phyloP scores from a whole-genome alignment of 352 stramenopile genomes.

The Globisporangium uncinulatum region DNA sequence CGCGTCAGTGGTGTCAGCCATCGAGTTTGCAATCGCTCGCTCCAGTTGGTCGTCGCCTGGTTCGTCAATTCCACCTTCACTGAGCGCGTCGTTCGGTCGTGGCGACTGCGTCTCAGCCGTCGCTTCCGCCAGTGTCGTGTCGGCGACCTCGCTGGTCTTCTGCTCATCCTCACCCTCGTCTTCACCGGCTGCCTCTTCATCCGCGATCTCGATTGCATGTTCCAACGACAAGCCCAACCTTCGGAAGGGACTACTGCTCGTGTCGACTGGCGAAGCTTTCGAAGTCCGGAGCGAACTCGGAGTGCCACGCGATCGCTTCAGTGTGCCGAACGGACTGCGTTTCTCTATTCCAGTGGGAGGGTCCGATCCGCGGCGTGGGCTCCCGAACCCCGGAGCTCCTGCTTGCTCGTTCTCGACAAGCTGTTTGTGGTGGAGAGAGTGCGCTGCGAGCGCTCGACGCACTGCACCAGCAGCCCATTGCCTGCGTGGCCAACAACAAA shows the following conservation, averaged over 20 bases:
- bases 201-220: conserved; percentile 5
- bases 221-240: not conserved
- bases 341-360: not conserved
- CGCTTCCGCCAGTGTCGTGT: not conserved
- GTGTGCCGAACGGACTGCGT: not conserved
- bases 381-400: conserved; percentile 1
- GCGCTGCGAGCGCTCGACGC: conserved; percentile 55
- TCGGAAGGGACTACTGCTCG: not conserved
- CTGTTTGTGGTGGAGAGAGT: conserved; percentile 40
- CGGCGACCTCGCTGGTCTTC: not conserved
- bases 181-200: conserved; percentile 1
- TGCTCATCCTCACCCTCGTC: not conserved
- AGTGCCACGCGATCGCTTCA: not conserved
- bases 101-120: not conserved
- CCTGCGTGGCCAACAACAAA: conserved; percentile 13
- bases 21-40: conserved; percentile 26
- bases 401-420: conserved; percentile 10
- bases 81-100: not conserved
- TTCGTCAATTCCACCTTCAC: conserved; percentile 1
- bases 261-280: not conserved
- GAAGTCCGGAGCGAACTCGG: not conserved
- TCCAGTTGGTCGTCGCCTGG: conserved; percentile 24
- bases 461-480: conserved; percentile 84
- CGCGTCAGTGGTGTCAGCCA: conserved; percentile 21
- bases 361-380: not conserved